Evolutionary conservation across 1,284 basidiomycete genomes (phyloP), one percentile per base, ranked within the genome.

Genomic region (Sphagnurus paluster): DNA sequence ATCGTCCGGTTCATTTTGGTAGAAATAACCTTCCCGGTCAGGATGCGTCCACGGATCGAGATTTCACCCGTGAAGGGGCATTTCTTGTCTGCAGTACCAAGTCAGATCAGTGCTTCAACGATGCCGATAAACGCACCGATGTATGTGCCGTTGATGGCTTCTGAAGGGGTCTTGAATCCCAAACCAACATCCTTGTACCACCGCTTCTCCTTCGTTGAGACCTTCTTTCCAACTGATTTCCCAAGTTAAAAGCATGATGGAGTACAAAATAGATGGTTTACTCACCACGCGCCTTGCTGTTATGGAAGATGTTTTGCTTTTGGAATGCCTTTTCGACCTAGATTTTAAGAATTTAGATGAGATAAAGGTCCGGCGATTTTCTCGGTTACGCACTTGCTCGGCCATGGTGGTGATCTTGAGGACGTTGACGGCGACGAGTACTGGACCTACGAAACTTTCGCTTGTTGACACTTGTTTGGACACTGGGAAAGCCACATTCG

Each of bases 1-100:
- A 98, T 82, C 53, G 97, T 99, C 66, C 97, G 93, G 71, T 89
- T 97, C 97, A 99, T 99, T 83, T 99, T 99, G 42, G 95, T 98
- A 57, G 96, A 98, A 50, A 99, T 79, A 58, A 99, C 95, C 69
- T 90, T 90, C 71, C 97, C 97, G 50, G 93, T 96, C 59, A 99
- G 77, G 75, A 99, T 98, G 67, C 97, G 96, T 54, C 97, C 97
- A 71, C 97, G 96, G 72, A 99, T 99, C 49, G 97, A 98, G 62
- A 98, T 78, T 57, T 93, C 78, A 57, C 95, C 91, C 59, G 92
- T 95, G 81, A 96, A 98, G 39, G 95, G 95, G 79, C 95, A 99
- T 79, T 99, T 99, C 82, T 99, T 99, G 85, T 99, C 96, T 93
- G 57, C 39, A n/a, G n/a, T 40, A 1, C 7, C 6, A 19, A 19